Percentiles rank a stretch among this genome's conserved stretches.
Evolutionary conservation across 257 asterid genomes (phyloP).

Genomic region (Solanum peruvianum): DNA sequence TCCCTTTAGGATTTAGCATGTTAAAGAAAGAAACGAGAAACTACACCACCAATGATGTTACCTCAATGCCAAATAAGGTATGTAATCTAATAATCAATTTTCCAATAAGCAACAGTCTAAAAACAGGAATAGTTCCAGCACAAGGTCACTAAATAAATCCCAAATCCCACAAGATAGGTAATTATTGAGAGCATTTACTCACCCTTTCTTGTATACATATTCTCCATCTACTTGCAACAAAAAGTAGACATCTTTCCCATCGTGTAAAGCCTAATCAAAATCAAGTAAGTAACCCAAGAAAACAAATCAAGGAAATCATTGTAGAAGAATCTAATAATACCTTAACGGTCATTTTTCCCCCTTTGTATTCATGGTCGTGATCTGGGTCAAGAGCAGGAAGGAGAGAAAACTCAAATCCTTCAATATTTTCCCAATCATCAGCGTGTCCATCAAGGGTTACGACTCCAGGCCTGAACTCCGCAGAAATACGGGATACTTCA

Average conservation of each 20-base stretch:
- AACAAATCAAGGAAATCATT: background rate
- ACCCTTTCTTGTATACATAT: constrained; percentile 66
- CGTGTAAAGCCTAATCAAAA: constrained; percentile 64
- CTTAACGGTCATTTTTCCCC: constrained; percentile 71
- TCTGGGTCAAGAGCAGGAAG: constrained; percentile 87
- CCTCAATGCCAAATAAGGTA: background rate
- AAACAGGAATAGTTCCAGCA: background rate
- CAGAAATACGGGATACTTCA: constrained; percentile 42
- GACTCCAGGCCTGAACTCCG: constrained; percentile 56
- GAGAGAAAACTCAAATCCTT: constrained; percentile 69
- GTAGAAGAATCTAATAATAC: constrained; percentile 4
- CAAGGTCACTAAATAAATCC: background rate
- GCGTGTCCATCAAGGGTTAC: constrained; percentile 65
- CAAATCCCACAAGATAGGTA: background rate
- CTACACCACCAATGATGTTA: background rate
- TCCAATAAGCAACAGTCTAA: background rate
- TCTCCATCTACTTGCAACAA: constrained; percentile 75
- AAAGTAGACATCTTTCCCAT: constrained; percentile 61
- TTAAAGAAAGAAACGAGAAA: background rate
- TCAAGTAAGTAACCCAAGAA: background rate
- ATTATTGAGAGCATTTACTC: constrained; percentile 2
- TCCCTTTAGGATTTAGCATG: background rate
- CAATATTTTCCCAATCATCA: constrained; percentile 53
- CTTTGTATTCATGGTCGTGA: constrained; percentile 55
- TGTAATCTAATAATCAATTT: background rate